Base-by-base conservation (phyloP, 2,329 filamentous ascomycete genomes). In the Monosporascus sp. region DNA sequence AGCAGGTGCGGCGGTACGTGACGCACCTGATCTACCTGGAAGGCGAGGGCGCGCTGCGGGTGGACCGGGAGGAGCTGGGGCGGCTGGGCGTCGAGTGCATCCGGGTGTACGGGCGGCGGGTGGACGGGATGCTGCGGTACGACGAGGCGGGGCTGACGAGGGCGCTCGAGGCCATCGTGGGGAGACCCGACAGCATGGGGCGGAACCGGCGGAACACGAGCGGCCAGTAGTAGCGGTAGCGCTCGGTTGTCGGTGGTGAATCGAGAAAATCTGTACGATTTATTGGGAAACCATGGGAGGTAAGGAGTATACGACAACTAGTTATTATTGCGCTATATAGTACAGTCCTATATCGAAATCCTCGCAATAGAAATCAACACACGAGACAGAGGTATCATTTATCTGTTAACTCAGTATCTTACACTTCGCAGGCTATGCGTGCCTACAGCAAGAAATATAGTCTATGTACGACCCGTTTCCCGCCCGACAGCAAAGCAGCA, bases 11-110 rank as follows among this genome's bases (percentile, higher is more conserved):
- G 26, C 75, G 74, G 3, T 96, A 94, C 63, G 86, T 97, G 3
- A 95, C 88, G 7, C 92, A 97, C 67, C 69, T 97, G 15, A 78
- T 97, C 7, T 88, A 96, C 65, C 72, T 96, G 0, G 88, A 92
- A 43, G 86, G 85, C 0, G 78, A 83, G 0, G 81, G 80, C 0
- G 85, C 86, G 22, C 92, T 92, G 0, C 73, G 68, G 3, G 86
- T 96, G 1, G 84, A 96, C 61, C 83, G 78, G 49, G 78, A 78
- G 6, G 79, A 78, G 51, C 74, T 97, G 44, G 72, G 72, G 3
- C 70, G 72, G 18, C 68, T 91, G 58, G 91, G 91, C 0, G 89
- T 97, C 41, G 87, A 91, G 63, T 85, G 85, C 17, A 80, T 95
- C 15, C 79, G 85, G 52, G 75, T 96, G 1, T 93, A 94, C 66